phyloP scores from a whole-genome alignment of 306 rosid genomes.

The Cucurbita maxima region DNA sequence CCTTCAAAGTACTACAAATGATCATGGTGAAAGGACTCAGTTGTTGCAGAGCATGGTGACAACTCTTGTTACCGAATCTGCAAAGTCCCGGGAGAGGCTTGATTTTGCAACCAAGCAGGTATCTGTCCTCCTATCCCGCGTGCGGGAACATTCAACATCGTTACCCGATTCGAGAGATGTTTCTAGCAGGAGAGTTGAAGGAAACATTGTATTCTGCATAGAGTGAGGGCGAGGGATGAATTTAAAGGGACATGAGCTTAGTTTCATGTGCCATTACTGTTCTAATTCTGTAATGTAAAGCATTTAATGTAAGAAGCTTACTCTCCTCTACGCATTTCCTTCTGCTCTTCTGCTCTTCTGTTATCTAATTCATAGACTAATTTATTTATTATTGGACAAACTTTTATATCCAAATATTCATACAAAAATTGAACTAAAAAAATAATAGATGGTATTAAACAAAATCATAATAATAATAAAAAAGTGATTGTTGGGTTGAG shows the following conservation, averaged over 20 bases:
- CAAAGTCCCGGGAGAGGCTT: conserved; percentile 74
- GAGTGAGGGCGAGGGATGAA: background rate
- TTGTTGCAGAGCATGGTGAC: conserved; percentile 61
- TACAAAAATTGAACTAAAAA: too few relatives aligned
- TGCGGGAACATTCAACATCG: conserved; percentile 65
- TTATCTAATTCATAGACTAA: too few relatives aligned
- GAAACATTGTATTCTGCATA: too few relatives aligned
- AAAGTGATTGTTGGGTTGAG: too few relatives aligned
- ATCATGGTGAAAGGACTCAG: conserved; percentile 59
- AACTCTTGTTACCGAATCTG: conserved; percentile 65
- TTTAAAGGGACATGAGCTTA: background rate
- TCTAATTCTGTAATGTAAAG: too few relatives aligned
- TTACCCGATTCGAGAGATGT: conserved; percentile 47
- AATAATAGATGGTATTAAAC: too few relatives aligned
- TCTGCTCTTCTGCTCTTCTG: too few relatives aligned
- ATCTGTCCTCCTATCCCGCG: conserved; percentile 48
- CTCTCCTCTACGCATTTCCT: too few relatives aligned
- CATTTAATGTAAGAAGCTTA: too few relatives aligned
- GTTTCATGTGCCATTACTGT: background rate
- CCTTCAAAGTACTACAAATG: conserved; percentile 38
- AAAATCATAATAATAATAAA: too few relatives aligned
- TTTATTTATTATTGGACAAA: too few relatives aligned
- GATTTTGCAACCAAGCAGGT: conserved; percentile 76
- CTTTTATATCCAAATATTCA: too few relatives aligned
- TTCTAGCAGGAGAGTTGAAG: conserved; percentile 8